Percentiles rank a stretch among this genome's conserved stretches.
Conservation (phyloP, 805 yeast species). For the Starmerella tilneyi region DNA sequence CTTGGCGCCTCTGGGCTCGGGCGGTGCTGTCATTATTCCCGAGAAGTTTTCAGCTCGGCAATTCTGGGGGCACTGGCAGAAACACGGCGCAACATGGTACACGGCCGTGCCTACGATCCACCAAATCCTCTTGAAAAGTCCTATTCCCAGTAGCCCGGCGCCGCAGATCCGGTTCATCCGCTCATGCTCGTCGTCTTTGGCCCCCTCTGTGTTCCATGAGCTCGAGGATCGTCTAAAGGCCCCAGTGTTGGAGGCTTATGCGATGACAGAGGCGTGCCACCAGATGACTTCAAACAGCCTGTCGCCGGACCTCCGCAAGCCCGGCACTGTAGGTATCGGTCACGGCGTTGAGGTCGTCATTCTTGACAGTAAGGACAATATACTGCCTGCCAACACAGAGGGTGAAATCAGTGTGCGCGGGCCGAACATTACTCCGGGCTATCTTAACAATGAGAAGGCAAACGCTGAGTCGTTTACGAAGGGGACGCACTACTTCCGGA, state of each 20-base stretch:
- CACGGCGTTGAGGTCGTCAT: constrained; percentile 57
- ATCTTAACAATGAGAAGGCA: constrained; percentile 61
- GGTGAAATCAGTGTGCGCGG: constrained; percentile 69
- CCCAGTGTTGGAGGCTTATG: constrained; percentile 67
- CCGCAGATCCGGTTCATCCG: constrained; percentile 57
- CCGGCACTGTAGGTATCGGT: constrained; percentile 67
- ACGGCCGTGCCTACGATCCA: constrained; percentile 73
- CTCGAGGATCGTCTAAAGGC: constrained; percentile 50
- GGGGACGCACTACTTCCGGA: constrained; percentile 48
- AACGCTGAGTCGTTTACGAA: constrained; percentile 56
- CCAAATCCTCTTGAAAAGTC: constrained; percentile 47
- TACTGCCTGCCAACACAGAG: constrained; percentile 40
- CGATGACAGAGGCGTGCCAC: constrained; percentile 75
- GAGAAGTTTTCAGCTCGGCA: constrained; percentile 46
- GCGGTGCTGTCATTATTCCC: constrained; percentile 57
- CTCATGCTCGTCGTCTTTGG: constrained; percentile 62
- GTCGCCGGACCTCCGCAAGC: constrained; percentile 53
- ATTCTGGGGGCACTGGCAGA: constrained; percentile 51
- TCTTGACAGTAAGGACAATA: constrained; percentile 41
- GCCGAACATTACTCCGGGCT: constrained; percentile 58
- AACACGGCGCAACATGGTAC: constrained; percentile 53
- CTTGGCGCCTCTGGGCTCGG: constrained; percentile 48
- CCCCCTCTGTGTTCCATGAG: constrained; percentile 51
- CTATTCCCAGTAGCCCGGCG: constrained; percentile 37
- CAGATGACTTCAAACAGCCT: constrained; percentile 65